Evolutionary conservation across 768 basidiomycete species (phyloP), one percentile per base, ranked within the genome.

Genomic region (Neoboletus brunneissimus): DNA sequence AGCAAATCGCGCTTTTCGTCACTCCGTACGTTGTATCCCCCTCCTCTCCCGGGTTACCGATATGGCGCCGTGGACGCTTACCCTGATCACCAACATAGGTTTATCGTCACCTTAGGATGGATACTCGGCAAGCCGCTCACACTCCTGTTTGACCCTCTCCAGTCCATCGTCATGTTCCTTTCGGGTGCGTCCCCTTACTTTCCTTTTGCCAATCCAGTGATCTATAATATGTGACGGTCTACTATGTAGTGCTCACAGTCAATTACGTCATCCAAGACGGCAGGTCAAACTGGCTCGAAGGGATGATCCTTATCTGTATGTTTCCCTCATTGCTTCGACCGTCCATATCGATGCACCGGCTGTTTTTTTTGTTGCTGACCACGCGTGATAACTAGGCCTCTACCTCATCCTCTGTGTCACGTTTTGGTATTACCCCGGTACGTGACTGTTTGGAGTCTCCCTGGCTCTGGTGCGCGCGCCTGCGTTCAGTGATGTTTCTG

Each of bases 61-160:
- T 2, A 29, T 2, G 29, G 29, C 9, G 29, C 29, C 29, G 12
- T 55, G 20, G 41, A 31, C 9, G 2, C 58, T 68, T 32, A 65
- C 45, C 18, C 22, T 34, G 20, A 29, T 32, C n/a, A 20, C 34
- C 58, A 62, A 56, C 31, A n/a, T 61, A 89, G 81, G 32, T 86
- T 87, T 55, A 87, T 91, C 64, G 82, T 94, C 42, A 81, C 85
- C 3, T 75, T 95, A 5, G 91, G 77, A 5, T 97, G 94, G 94
- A 80, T 83, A 13, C 80, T 91, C 49, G 81, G 81, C 34, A 94
- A 94, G 63, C 87, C 88, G 1, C 72, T 90, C 38, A 85, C 89
- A 0, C 79, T 95, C 38, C 70, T 95, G 46, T 94, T 96, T 69
- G 93, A 96, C 64, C 89, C 91, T 0, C 89, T 90, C 67, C 88